Conservation (phyloP, 225 moss, liverwort and hornwort genomes). For the Marchantia paleacea region DNA sequence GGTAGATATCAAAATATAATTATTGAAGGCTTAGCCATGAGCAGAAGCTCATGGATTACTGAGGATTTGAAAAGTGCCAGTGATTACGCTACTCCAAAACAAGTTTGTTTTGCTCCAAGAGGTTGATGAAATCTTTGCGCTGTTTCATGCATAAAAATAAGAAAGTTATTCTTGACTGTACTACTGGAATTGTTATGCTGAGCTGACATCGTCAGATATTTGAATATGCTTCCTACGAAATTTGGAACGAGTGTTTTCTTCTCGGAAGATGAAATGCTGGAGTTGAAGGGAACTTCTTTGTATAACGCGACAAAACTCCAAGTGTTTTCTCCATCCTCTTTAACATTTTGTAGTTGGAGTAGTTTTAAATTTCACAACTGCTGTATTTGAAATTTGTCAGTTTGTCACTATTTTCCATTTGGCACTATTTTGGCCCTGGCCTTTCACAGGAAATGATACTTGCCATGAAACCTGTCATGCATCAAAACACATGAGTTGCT, state of each 20-base stretch:
- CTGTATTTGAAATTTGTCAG: too few relatives aligned
- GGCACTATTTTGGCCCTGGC: too few relatives aligned
- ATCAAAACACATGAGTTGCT: too few relatives aligned
- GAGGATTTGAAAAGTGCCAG: too few relatives aligned
- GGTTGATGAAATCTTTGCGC: too few relatives aligned
- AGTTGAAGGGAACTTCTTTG: conserved; percentile 77
- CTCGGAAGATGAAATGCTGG: conserved; percentile 66
- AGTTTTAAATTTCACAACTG: too few relatives aligned
- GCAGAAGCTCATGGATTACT: too few relatives aligned
- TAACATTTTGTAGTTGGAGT: not conserved
- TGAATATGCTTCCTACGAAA: conserved; percentile 71
- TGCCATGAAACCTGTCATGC: too few relatives aligned
- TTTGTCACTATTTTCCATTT: too few relatives aligned
- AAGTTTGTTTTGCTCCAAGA: too few relatives aligned
- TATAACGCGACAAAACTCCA: conserved; percentile 67
- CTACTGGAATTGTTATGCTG: conserved; percentile 16
- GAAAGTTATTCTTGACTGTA: not conserved
- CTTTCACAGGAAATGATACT: too few relatives aligned
- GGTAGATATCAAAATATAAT: not conserved
- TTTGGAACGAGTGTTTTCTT: conserved; percentile 70
- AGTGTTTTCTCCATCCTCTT: conserved; percentile 23
- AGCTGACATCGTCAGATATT: conserved; percentile 51
- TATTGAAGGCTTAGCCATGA: not conserved
- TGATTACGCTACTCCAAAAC: too few relatives aligned
- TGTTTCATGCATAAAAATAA: not conserved